A percentile compares a stretch with the other conserved stretches of the same genome.
These are phyloP conservation scores for Rhizodiscina lignyota DNA, from an alignment of 495 filamentous ascomycete species.

Conservation along the genomic window DNA sequence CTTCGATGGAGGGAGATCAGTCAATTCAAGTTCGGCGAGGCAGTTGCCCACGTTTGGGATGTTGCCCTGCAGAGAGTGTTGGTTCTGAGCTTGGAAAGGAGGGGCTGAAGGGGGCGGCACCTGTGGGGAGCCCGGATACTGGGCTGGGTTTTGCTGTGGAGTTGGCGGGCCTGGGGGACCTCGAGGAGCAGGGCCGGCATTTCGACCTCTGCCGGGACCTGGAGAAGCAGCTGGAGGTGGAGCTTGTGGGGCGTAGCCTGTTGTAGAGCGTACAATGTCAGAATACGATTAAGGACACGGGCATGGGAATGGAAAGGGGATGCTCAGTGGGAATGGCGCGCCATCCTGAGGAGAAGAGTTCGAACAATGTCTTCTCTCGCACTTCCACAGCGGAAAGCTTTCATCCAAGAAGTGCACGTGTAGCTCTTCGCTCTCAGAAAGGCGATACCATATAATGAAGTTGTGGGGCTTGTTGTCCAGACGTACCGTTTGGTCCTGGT, in stretches of 20 bases:
- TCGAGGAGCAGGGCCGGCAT: no score
- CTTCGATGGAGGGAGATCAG: conserved; percentile 62
- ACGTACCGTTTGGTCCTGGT: conserved; percentile 49
- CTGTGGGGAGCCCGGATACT: conserved; percentile 84
- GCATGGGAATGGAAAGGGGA: no score
- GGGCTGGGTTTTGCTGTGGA: conserved; percentile 72
- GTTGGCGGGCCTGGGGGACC: conserved; percentile 62
- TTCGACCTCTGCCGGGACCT: conserved; percentile 26
- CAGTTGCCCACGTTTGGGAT: conserved; percentile 55
- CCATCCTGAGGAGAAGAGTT: no score
- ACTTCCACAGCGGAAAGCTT: no score
- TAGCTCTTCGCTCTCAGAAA: no score
- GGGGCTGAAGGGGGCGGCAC: conserved; percentile 69
- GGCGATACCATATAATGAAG: no score
- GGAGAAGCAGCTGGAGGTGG: conserved; percentile 76
- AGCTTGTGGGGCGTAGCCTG: conserved; percentile 51
- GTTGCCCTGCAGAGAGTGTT: conserved; percentile 12
- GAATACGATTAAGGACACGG: no score
- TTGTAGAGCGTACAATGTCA: neutral
- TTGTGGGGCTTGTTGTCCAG: no score
- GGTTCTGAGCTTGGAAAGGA: conserved; percentile 28
- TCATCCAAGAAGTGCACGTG: no score
- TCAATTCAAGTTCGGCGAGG: conserved; percentile 74
- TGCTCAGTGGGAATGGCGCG: no score
- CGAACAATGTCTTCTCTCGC: no score